Evolutionary conservation across 139 green algal species (phyloP).

Genomic region (Tetraselmis chui): DNA sequence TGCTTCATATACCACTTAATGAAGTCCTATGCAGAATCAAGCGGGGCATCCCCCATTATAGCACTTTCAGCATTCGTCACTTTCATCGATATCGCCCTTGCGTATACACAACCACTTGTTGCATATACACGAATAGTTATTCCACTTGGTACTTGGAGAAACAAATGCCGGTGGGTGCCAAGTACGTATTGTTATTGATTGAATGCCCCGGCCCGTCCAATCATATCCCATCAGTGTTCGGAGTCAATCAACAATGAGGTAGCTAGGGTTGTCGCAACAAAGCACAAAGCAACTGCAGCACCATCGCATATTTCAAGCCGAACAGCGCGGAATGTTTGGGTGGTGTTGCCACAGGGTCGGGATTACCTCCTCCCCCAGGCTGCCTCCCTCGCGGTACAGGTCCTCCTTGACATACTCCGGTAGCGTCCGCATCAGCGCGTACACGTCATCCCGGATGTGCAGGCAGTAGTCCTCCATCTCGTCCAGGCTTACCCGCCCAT

Average conservation of each 20-base stretch:
- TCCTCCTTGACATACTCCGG: background rate
- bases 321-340: too few relatives aligned
- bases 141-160: background rate
- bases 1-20: background rate
- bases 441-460: background rate
- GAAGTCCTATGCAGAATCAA: background rate
- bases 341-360: background rate
- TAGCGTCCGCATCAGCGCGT: background rate
- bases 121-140: too few relatives aligned
- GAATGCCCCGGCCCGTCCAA: background rate
- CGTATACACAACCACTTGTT: too few relatives aligned
- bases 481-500: background rate
- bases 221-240: background rate
- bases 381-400: background rate
- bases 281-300: too few relatives aligned
- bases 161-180: background rate
- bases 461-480: background rate
- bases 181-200: background rate
- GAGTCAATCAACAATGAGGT: background rate
- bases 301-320: too few relatives aligned
- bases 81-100: background rate
- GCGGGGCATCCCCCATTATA: background rate
- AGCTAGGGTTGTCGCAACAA: background rate
- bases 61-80: background rate
- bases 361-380: background rate